A percentile compares a stretch with the other conserved stretches of the same genome.
phyloP scores from a whole-genome alignment of 352 stramenopile genomes.

The Globisporangium polare region DNA sequence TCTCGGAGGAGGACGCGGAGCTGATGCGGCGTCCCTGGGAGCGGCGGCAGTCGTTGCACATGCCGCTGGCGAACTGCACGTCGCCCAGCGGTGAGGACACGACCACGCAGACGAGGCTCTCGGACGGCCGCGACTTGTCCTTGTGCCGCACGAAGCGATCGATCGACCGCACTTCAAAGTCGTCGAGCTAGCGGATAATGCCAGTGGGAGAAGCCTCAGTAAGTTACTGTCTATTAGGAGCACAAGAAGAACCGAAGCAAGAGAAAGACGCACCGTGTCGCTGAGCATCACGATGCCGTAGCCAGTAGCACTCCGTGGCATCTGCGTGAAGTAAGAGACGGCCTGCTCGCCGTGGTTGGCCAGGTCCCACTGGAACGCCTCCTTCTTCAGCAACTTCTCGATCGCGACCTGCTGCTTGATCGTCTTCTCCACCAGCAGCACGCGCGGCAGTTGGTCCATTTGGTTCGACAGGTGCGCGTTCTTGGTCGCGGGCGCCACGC shows the following conservation, averaged over 20 bases:
- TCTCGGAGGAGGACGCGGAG: conserved; percentile 13
- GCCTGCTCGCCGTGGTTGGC: conserved; percentile 56
- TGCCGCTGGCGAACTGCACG: conserved; percentile 40
- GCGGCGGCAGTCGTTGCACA: conserved; percentile 45
- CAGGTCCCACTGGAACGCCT: conserved; percentile 68
- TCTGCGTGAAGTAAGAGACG: conserved; percentile 38
- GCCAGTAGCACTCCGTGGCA: conserved; percentile 14
- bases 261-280: conserved; percentile 33
- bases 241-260: not conserved
- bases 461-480: conserved; percentile 55
- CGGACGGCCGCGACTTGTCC: conserved; percentile 21
- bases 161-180: conserved; percentile 44
- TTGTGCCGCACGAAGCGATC: conserved; percentile 46
- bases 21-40: conserved; percentile 52
- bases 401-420: conserved; percentile 53
- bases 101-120: conserved; percentile 47
- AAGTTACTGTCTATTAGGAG: too few species aligned
- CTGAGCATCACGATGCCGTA: conserved; percentile 63
- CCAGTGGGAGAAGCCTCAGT: not conserved
- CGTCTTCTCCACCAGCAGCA: conserved; percentile 52
- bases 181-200: conserved; percentile 28
- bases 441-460: conserved; percentile 55
- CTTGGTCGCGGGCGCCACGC: conserved; percentile 51
- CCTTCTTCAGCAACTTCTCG: conserved; percentile 58
- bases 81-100: conserved; percentile 30